These are phyloP conservation scores for Sporothrix mexicana DNA, from an alignment of 2,329 filamentous ascomycete genomes.

Conservation along the genomic window DNA sequence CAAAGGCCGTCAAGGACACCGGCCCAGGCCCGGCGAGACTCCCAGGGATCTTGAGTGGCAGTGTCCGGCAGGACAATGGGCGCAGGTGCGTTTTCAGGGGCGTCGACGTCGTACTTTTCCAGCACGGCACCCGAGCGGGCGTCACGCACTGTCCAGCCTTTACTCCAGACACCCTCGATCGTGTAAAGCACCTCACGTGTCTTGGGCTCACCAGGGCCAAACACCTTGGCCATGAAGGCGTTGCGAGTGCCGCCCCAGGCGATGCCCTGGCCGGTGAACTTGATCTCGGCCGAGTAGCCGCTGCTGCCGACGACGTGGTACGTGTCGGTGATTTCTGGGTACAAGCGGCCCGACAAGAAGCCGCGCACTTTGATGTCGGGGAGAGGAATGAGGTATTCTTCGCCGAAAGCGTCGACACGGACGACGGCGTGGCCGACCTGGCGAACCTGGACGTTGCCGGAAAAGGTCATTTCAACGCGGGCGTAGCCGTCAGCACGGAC, in stretches of 20 bases:
- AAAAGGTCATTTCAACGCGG: conserved; percentile 59
- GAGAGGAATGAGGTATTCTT: conserved; percentile 57
- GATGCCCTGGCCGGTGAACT: conserved; percentile 55
- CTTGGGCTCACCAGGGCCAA: conserved; percentile 45
- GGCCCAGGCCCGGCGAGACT: conserved; percentile 80
- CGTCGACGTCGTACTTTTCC: conserved; percentile 49
- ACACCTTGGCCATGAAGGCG: conserved; percentile 53
- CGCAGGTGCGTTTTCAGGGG: conserved; percentile 43
- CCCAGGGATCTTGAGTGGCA: conserved; percentile 77
- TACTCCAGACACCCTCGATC: conserved; percentile 52
- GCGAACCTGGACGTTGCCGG: conserved; percentile 55
- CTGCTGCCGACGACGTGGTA: conserved; percentile 54
- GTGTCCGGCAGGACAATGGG: conserved; percentile 54
- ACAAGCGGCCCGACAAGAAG: conserved; percentile 54
- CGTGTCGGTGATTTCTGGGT: conserved; percentile 55
- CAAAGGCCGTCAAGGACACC: conserved; percentile 75
- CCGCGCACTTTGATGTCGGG: conserved; percentile 57
- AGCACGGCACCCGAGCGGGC: conserved; percentile 44
- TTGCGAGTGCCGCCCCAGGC: conserved; percentile 53
- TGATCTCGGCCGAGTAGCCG: conserved; percentile 54
- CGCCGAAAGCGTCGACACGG: conserved; percentile 55
- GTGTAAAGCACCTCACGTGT: conserved; percentile 47
- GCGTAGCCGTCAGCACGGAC: conserved; percentile 58
- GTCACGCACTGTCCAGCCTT: conserved; percentile 49
- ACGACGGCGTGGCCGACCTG: conserved; percentile 58